These are phyloP conservation scores for Russula griseocarnosa DNA, from an alignment of 768 basidiomycete species.

Conservation along the genomic window DNA sequence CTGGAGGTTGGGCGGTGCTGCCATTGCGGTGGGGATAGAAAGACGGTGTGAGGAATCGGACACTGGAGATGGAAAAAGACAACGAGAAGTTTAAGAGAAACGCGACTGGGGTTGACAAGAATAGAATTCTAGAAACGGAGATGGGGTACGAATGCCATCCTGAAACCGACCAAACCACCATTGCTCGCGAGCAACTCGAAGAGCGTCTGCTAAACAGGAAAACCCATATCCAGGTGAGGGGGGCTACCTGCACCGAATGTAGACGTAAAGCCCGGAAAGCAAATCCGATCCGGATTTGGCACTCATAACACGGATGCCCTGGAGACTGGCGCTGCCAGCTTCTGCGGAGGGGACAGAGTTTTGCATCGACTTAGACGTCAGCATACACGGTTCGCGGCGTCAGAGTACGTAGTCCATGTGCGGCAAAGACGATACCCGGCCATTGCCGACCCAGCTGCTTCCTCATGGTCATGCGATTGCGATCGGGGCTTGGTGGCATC, in stretches of 20 bases:
- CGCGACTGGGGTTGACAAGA: conserved; percentile 2
- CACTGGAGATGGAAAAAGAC: background rate
- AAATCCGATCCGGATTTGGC: conserved; percentile 22
- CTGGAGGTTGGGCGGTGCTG: conserved; percentile 7
- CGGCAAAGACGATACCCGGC: conserved; percentile 7
- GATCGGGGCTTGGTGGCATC: conserved; percentile 8
- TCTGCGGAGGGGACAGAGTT: conserved; percentile 9
- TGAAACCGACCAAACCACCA: conserved; percentile 19
- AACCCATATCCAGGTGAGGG: conserved; percentile 9
- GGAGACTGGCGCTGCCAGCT: conserved; percentile 18
- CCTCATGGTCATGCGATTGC: conserved; percentile 14
- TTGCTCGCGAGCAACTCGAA: conserved; percentile 21
- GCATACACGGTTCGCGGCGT: conserved; percentile 19
- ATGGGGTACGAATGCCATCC: conserved; percentile 24
- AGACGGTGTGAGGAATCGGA: background rate
- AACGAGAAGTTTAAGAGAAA: conserved; percentile 20
- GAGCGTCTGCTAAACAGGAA: conserved; percentile 14
- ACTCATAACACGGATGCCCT: conserved; percentile 11
- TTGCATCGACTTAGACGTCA: conserved; percentile 26
- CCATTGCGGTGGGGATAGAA: conserved; percentile 2
- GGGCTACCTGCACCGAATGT: conserved; percentile 1
- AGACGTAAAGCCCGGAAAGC: conserved; percentile 24
- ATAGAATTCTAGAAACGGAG: conserved; percentile 19
- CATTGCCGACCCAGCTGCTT: conserved; percentile 6
- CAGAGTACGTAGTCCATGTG: conserved; percentile 18